Evolutionary conservation across 2,329 filamentous ascomycete genomes (phyloP).

Genomic region (Sporothrix inflata): DNA sequence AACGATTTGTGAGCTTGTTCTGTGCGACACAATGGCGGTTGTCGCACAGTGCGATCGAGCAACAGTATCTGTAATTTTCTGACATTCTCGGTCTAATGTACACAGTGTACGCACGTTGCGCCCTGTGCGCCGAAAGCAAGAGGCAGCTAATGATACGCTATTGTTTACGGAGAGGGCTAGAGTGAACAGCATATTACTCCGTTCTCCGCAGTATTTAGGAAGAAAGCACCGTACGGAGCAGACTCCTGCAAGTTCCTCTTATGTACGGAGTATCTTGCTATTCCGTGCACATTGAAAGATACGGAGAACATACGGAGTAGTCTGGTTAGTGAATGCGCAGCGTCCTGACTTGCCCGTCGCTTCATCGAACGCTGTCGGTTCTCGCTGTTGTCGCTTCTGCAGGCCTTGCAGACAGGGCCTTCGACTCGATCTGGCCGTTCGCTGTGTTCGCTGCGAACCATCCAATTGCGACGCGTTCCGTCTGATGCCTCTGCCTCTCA

Average conservation of each 20-base stretch:
- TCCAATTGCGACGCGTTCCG: neutral
- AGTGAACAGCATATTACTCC: neutral
- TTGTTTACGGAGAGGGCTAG: conserved; percentile 7
- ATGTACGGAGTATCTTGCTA: neutral
- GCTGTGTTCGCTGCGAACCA: neutral
- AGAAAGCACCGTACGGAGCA: neutral
- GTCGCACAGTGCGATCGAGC: neutral
- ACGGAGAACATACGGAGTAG: neutral
- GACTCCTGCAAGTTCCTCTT: too few species aligned
- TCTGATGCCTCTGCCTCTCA: neutral
- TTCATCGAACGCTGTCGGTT: neutral
- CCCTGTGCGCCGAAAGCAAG: conserved; percentile 5
- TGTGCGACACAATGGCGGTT: neutral
- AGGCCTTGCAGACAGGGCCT: neutral
- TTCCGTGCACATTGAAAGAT: neutral
- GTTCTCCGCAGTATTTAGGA: conserved; percentile 18
- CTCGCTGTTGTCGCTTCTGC: neutral
- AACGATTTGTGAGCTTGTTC: neutral
- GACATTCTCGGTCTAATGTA: neutral
- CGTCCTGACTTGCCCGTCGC: neutral
- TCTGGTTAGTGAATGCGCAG: conserved; percentile 7
- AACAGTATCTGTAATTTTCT: too few species aligned
- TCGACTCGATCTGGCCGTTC: neutral
- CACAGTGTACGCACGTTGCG: neutral
- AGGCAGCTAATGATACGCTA: conserved; percentile 8